Conservation (phyloP, 345 rosid genomes). For the Geranium rotundifolium region DNA sequence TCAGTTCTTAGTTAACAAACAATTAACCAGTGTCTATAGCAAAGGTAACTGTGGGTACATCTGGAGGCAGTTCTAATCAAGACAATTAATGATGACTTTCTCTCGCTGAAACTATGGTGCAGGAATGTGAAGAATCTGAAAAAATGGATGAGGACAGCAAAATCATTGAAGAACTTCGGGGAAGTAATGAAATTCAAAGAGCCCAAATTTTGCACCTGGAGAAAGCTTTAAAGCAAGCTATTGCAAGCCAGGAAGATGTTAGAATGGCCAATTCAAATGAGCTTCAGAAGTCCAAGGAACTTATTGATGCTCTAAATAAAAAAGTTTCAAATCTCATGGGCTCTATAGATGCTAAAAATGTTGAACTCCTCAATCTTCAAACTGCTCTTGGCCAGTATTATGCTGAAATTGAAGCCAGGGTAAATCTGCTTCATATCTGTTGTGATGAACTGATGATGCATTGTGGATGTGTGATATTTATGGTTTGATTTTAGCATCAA, state of each 20-base stretch:
- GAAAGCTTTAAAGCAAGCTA: constrained; percentile 58
- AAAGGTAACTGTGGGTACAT: neutral
- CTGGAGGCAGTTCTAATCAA: neutral
- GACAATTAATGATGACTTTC: constrained; percentile 12
- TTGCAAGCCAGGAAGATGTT: constrained; percentile 51
- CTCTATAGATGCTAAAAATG: constrained; percentile 62
- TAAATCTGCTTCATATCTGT: constrained; percentile 12
- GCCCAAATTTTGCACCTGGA: constrained; percentile 61
- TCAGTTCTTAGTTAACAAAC: neutral
- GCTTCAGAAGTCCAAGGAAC: constrained; percentile 50
- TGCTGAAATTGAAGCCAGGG: constrained; percentile 97
- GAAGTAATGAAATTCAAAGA: constrained; percentile 51
- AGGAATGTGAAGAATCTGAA: constrained; percentile 95
- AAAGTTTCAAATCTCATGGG: constrained; percentile 57
- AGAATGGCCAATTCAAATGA: constrained; percentile 38
- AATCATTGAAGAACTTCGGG: constrained; percentile 76
- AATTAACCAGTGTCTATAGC: neutral
- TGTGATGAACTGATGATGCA: neutral
- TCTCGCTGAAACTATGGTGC: constrained; percentile 17
- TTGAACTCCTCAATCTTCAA: constrained; percentile 82
- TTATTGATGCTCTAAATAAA: constrained; percentile 53
- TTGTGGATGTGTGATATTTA: constrained; percentile 1
- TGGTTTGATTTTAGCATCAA: constrained; percentile 4
- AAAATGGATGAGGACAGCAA: constrained; percentile 94
- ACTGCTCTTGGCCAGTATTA: constrained; percentile 97